Base-by-base conservation (phyloP, 805 yeast species). In the Cyberlindnera mycetangii region DNA sequence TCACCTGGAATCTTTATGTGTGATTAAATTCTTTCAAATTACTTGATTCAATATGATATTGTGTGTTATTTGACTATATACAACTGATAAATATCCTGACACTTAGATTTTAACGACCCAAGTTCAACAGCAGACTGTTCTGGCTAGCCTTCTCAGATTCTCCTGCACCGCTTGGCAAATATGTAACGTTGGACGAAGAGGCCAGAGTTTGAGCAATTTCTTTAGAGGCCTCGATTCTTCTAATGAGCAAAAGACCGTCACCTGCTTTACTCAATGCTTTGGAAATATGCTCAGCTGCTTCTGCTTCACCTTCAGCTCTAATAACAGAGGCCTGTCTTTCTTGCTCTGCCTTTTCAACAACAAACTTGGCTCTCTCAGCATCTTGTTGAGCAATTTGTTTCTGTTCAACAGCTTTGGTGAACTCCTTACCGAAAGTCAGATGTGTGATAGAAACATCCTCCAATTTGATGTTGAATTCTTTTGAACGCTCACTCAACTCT, bases 371-470 rank as follows among this genome's bases (percentile, higher is more conserved):
- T 55, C 99, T 79, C 72, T 93, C 98, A 19, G 99, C 98, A 64
- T 93, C 99, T 70, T 93, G 99, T 71, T 93, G 99, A 25, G 99
- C 99, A 69, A 93, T 95, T 70, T 93, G 98, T 66, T 93, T 93
- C 71, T 88, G 96, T 71, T 93, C 99, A 48, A 93, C 99, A 27
- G 99, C 98, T 68, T 87, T 90, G 43, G 99, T 93, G 73, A 93
- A 93, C 64, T 93, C 99, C 53, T 76, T 78, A 42, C 99, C 98
- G 66, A 93, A 93, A 0, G 97, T 88, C 88, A 93, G 83, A 69
- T 93, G 99, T 14, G 99, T 93, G 55, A 93, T 93, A 20, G 97
- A 87, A 42, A 93, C 99, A 68, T 93, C 99, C 68, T 93, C 99
- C 55, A 93, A 77, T 62, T 77, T 85, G 62, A 93, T 90, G 68